Conservation (phyloP, 1,284 basidiomycete species). For the Trichosporon sp. region DNA sequence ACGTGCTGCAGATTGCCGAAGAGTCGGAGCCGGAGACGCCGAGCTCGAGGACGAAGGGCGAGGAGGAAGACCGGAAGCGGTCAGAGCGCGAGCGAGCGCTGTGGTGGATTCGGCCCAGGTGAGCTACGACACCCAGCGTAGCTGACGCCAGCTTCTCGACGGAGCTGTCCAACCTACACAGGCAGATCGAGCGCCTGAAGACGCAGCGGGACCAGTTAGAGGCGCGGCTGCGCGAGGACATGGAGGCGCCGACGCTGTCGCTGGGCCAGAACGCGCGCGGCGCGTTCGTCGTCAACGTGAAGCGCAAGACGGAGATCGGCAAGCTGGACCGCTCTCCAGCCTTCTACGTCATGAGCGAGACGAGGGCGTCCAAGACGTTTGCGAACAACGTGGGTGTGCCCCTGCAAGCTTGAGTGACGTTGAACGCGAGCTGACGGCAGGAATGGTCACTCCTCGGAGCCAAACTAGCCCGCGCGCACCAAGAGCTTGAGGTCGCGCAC, state of each 20-base stretch:
- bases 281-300: constrained; percentile 15
- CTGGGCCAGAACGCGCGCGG: constrained; percentile 9
- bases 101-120: constrained; percentile 70
- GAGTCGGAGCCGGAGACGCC: constrained; percentile 22
- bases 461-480: constrained; percentile 59
- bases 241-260: constrained; percentile 51
- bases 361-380: constrained; percentile 54
- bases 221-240: constrained; percentile 43
- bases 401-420: too few species aligned
- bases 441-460: constrained; percentile 68
- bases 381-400: constrained; percentile 63
- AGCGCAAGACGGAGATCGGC: constrained; percentile 55
- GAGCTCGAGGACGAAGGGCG: constrained; percentile 18
- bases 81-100: constrained; percentile 44
- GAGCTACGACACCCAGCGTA: constrained; percentile 24
- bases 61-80: constrained; percentile 23
- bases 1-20: constrained; percentile 24
- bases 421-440: not conserved
- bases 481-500: constrained; percentile 59
- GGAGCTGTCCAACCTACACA: constrained; percentile 58
- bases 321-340: constrained; percentile 28
- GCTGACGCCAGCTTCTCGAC: constrained; percentile 61
- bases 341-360: constrained; percentile 27
- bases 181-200: constrained; percentile 20
- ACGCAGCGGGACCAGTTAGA: constrained; percentile 31